Evolutionary conservation across 306 rosid genomes (phyloP).

Genomic region (Rubus parviflorus): DNA sequence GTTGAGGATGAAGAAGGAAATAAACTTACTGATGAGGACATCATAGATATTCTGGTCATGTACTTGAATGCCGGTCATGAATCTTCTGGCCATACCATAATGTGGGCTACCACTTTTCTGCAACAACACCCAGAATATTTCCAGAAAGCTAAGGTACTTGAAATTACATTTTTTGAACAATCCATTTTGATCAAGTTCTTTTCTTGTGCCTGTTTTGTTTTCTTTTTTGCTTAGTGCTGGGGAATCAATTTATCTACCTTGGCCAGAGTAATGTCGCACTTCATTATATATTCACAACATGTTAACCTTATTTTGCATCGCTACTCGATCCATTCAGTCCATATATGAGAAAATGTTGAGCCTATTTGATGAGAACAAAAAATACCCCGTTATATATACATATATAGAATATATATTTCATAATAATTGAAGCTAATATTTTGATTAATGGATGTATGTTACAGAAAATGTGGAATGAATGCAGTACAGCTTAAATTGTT

Average conservation of each 20-base stretch:
- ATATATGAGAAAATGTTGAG: not conserved
- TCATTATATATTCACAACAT: not conserved
- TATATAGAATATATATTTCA: too few species aligned
- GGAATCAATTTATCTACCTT: not conserved
- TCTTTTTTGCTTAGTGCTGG: not conserved
- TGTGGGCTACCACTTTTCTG: constrained; percentile 73
- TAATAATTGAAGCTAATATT: not conserved
- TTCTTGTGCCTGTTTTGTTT: not conserved
- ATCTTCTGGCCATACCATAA: constrained; percentile 84
- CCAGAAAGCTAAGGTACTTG: constrained; percentile 68
- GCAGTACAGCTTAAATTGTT: not conserved
- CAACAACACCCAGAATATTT: constrained; percentile 58
- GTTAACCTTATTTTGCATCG: not conserved
- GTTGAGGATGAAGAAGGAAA: constrained; percentile 76
- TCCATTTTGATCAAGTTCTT: not conserved
- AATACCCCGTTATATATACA: not conserved
- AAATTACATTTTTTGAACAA: not conserved
- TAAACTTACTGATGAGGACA: constrained; percentile 57
- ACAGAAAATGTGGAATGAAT: too few species aligned
- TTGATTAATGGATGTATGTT: too few species aligned
- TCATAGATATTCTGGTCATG: constrained; percentile 80
- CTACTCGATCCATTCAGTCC: not conserved
- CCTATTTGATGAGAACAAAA: not conserved
- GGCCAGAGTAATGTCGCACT: not conserved
- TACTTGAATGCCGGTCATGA: constrained; percentile 96